Conservation (phyloP, 805 yeast species). For the Pichia paraexigua region DNA sequence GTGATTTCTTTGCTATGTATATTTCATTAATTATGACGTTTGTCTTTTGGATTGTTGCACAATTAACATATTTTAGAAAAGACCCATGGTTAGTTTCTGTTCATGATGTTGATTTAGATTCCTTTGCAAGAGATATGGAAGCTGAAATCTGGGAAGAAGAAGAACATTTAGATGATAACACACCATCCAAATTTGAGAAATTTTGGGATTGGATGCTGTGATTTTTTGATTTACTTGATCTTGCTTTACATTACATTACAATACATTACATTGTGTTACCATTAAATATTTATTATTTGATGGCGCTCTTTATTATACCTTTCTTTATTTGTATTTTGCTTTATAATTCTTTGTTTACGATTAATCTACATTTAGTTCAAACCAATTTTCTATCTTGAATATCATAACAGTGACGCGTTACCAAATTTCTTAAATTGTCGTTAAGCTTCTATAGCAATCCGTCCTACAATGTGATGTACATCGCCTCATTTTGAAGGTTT, state of each 20-base stretch:
- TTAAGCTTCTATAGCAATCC: no score
- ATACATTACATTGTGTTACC: no score
- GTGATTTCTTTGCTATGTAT: conserved; percentile 61
- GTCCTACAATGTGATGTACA: no score
- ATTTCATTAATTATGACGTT: conserved; percentile 58
- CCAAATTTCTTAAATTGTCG: no score
- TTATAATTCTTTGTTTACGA: neutral
- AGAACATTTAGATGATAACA: neutral
- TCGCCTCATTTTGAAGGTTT: no score
- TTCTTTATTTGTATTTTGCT: neutral
- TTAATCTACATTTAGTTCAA: no score
- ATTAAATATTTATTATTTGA: neutral
- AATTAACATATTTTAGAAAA: conserved; percentile 45
- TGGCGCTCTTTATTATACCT: neutral
- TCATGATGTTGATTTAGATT: conserved; percentile 48
- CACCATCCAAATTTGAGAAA: conserved; percentile 3
- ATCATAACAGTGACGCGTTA: no score
- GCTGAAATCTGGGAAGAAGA: conserved; percentile 52
- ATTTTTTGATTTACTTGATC: neutral
- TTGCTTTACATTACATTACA: no score
- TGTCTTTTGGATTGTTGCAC: conserved; percentile 40
- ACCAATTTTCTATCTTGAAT: no score
- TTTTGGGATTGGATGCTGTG: conserved; percentile 12
- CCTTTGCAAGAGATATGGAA: conserved; percentile 16
- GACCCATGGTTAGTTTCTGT: conserved; percentile 37